These are phyloP conservation scores for Psidium guajava DNA, from an alignment of 345 rosid species.

Conservation along the genomic window DNA sequence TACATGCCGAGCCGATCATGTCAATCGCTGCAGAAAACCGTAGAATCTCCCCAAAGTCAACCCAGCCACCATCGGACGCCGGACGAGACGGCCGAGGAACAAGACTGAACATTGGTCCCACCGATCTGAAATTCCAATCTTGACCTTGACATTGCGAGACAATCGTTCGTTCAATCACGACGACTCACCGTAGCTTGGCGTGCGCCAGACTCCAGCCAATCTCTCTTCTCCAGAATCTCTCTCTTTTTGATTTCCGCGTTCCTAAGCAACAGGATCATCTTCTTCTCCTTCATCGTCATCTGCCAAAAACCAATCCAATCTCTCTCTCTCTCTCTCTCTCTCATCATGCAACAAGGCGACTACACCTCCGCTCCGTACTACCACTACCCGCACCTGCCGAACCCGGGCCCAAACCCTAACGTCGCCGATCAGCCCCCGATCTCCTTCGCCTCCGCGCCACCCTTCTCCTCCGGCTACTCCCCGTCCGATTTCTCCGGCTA, in stretches of 20 bases:
- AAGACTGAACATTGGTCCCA: background rate
- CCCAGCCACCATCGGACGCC: background rate
- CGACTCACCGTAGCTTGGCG: background rate
- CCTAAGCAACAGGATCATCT: background rate
- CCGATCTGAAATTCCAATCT: background rate
- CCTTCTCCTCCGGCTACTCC: slow-evolving; percentile 38
- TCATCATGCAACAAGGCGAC: slow-evolving; percentile 69
- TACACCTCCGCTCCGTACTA: slow-evolving; percentile 47
- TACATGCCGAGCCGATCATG: no score
- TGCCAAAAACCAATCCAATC: background rate
- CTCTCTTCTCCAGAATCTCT: background rate
- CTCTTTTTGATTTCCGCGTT: background rate
- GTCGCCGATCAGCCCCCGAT: slow-evolving; percentile 22
- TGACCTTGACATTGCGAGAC: background rate
- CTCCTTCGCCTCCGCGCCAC: slow-evolving; percentile 74
- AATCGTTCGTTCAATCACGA: background rate
- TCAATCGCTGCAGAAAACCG: no score
- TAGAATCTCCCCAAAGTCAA: background rate
- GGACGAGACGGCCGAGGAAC: background rate
- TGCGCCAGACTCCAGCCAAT: background rate
- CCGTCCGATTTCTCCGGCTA: slow-evolving; percentile 46
- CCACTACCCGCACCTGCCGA: slow-evolving; percentile 37
- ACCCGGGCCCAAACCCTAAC: slow-evolving; percentile 27
- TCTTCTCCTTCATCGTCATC: background rate
- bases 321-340: background rate